phyloP scores from a whole-genome alignment of 371 early-diverging fungal genomes.

The Mucor saturninus region DNA sequence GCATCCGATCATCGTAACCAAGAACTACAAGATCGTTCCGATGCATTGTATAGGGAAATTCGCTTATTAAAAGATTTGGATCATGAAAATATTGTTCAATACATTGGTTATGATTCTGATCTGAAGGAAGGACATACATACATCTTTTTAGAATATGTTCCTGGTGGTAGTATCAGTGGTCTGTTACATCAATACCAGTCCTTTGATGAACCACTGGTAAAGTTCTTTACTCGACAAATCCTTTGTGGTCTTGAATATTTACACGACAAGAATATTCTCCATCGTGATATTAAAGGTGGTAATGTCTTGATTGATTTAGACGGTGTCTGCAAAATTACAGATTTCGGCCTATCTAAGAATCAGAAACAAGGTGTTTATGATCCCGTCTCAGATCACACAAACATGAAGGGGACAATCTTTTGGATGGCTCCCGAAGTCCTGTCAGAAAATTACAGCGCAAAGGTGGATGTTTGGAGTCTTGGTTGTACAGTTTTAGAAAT shows the following conservation, averaged over 20 bases:
- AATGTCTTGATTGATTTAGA: slow-evolving; percentile 88
- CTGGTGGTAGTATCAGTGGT: slow-evolving; percentile 92
- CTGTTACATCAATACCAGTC: slow-evolving; percentile 75
- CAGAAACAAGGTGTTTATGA: slow-evolving; percentile 33
- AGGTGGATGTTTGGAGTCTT: slow-evolving; percentile 87
- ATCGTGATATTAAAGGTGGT: slow-evolving; percentile 94
- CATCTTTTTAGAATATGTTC: slow-evolving; percentile 96
- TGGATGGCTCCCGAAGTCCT: slow-evolving; percentile 96
- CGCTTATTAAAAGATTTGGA: slow-evolving; percentile 62
- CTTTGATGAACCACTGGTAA: slow-evolving; percentile 77
- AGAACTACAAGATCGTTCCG: slow-evolving; percentile 27
- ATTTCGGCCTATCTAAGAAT: slow-evolving; percentile 95
- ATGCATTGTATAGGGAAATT: slow-evolving; percentile 38
- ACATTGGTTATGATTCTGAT: slow-evolving; percentile 68
- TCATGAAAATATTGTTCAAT: slow-evolving; percentile 92
- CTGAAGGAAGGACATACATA: slow-evolving; percentile 70
- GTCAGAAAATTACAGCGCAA: slow-evolving; percentile 76
- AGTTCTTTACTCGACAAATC: slow-evolving; percentile 85
- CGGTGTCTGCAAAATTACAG: slow-evolving; percentile 92
- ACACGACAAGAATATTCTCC: slow-evolving; percentile 92
- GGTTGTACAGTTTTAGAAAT: slow-evolving; percentile 96
- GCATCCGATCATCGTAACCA: slow-evolving; percentile 44
- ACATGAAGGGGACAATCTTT: slow-evolving; percentile 50
- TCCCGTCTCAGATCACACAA: slow-evolving; percentile 14
- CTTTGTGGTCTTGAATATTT: slow-evolving; percentile 90